phyloP scores from a whole-genome alignment of 2,329 filamentous ascomycete species.

The Ilyonectria mors-panacis region DNA sequence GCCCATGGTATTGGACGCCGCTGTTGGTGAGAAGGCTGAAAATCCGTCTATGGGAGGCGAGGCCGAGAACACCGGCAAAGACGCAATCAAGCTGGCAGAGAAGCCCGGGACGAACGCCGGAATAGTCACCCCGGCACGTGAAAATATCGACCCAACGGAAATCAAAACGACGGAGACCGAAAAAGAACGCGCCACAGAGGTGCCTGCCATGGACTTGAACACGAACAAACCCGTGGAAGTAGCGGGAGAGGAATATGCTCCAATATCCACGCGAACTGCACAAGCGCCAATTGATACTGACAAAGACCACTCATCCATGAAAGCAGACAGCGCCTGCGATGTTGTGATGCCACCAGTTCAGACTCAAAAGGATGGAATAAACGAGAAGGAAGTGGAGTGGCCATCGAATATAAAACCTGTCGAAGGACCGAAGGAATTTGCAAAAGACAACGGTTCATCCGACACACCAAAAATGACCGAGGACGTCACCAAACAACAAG shows the following conservation, averaged over 20 bases:
- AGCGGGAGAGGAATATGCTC: conserved; percentile 8
- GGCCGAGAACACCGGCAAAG: conserved; percentile 9
- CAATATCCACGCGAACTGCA: neutral
- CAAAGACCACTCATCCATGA: conserved; percentile 18
- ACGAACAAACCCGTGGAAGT: conserved; percentile 2
- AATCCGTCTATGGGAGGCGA: conserved; percentile 12
- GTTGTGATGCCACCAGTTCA: conserved; percentile 24
- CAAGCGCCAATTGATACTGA: neutral
- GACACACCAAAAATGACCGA: conserved; percentile 12
- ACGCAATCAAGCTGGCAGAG: neutral
- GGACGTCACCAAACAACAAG: conserved; percentile 23
- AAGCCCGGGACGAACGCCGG: neutral
- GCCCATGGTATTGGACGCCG: conserved; percentile 22
- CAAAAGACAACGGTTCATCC: conserved; percentile 21
- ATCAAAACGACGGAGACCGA: conserved; percentile 1
- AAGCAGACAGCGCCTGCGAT: conserved; percentile 26
- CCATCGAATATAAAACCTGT: neutral
- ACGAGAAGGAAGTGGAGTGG: neutral
- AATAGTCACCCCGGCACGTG: neutral
- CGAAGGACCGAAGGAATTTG: conserved; percentile 16
- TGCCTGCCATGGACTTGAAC: neutral
- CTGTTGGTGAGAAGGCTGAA: conserved; percentile 17
- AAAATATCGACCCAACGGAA: neutral
- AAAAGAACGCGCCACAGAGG: neutral
- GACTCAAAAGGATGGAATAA: neutral